Conservation (phyloP, 768 basidiomycete species). For the Pleurotus pulmonarius region DNA sequence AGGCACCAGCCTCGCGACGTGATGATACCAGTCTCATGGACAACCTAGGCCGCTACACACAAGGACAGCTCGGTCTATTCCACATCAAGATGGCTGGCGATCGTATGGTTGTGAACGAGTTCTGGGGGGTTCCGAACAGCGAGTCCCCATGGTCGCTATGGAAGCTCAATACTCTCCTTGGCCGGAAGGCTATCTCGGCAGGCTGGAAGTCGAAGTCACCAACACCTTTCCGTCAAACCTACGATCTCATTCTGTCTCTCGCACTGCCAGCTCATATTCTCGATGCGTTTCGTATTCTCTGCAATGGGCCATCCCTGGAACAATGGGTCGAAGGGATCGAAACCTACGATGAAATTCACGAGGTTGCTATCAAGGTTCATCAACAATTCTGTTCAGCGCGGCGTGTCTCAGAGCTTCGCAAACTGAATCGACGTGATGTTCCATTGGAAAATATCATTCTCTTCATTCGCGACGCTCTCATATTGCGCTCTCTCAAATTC, state of each 20-base stretch:
- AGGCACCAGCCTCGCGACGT: constrained; percentile 17
- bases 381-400: not conserved
- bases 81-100: constrained; percentile 20
- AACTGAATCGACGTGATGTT: no score
- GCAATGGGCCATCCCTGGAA: no score
- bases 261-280: not conserved
- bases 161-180: constrained; percentile 9
- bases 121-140: constrained; percentile 23
- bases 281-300: not conserved
- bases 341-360: no score
- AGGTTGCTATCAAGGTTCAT: no score
- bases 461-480: constrained; percentile 18
- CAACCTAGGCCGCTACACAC: constrained; percentile 14
- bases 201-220: not conserved
- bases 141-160: constrained; percentile 11
- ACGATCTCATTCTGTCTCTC: not conserved
- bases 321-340: no score
- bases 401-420: constrained; percentile 9
- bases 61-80: constrained; percentile 20
- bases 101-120: constrained; percentile 20
- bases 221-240: not conserved
- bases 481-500: constrained; percentile 8
- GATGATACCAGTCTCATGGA: constrained; percentile 14
- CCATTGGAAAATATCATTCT: constrained; percentile 18
- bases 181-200: constrained; percentile 4